Percentiles rank a stretch among this genome's conserved stretches.
Evolutionary conservation across 1,139 yeast species (phyloP).

Genomic region (Saccharomyces pastorianus): DNA sequence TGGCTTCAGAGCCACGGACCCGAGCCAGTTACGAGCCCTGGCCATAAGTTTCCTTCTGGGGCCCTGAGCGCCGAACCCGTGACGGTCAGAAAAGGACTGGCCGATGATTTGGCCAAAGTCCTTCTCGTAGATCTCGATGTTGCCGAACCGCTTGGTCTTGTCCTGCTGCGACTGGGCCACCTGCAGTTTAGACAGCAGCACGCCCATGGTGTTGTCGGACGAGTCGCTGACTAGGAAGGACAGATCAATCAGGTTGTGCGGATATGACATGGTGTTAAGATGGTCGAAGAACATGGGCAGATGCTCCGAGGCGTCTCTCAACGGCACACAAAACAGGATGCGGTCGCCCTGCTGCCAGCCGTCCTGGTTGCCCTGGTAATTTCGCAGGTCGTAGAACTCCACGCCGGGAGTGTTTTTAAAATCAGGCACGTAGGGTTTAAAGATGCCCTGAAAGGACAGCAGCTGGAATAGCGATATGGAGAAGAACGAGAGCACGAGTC

Average conservation of each 20-base stretch:
- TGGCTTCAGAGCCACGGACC: slow-evolving; percentile 67
- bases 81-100: slow-evolving; percentile 56
- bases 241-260: slow-evolving; percentile 56
- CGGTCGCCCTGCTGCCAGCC: slow-evolving; percentile 56
- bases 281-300: slow-evolving; percentile 59
- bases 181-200: slow-evolving; percentile 38
- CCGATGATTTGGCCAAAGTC: slow-evolving; percentile 67
- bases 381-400: slow-evolving; percentile 46
- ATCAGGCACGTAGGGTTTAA: slow-evolving; percentile 29
- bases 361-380: slow-evolving; percentile 42
- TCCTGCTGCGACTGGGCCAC: slow-evolving; percentile 44
- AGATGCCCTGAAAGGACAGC: not conserved
- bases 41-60: slow-evolving; percentile 85
- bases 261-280: slow-evolving; percentile 52
- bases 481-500: slow-evolving; percentile 1
- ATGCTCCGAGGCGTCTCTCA: slow-evolving; percentile 63
- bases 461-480: not conserved
- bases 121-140: slow-evolving; percentile 54
- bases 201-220: slow-evolving; percentile 47
- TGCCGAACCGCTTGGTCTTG: slow-evolving; percentile 38
- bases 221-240: slow-evolving; percentile 64
- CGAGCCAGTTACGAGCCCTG: slow-evolving; percentile 81
- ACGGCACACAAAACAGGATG: slow-evolving; percentile 56
- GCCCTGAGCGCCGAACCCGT: slow-evolving; percentile 68
- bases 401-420: slow-evolving; percentile 33